A percentile compares a stretch with the other conserved stretches of the same genome.
These are phyloP conservation scores for Sporisorium reilianum DNA, from an alignment of 1,284 basidiomycete species.

Conservation along the genomic window DNA sequence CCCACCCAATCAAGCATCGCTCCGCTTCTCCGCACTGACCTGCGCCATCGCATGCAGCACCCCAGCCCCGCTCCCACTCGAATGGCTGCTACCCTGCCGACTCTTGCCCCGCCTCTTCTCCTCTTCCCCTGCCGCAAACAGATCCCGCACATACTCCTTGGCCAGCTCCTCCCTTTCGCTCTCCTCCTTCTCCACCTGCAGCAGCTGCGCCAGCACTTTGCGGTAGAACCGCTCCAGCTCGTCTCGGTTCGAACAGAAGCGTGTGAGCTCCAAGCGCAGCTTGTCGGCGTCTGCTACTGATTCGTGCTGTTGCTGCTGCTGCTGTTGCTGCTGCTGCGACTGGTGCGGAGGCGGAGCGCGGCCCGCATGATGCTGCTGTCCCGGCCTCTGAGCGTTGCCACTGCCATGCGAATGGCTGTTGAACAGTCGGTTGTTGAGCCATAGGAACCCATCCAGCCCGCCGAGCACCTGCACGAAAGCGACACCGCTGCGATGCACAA, in stretches of 20 bases:
- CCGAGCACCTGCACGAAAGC: conserved; percentile 68
- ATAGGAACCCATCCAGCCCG: conserved; percentile 63
- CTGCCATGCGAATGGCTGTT: conserved; percentile 44
- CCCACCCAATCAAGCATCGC: no score
- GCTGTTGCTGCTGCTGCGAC: background rate
- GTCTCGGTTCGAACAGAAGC: conserved; percentile 53
- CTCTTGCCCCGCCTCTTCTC: conserved; percentile 23
- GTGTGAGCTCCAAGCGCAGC: conserved; percentile 52
- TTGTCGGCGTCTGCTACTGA: conserved; percentile 49
- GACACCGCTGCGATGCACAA: conserved; percentile 65
- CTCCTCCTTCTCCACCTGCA: conserved; percentile 42
- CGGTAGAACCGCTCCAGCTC: conserved; percentile 59
- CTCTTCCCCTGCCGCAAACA: conserved; percentile 1
- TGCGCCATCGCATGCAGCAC: conserved; percentile 9
- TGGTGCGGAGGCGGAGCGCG: no score
- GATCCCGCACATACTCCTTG: conserved; percentile 16
- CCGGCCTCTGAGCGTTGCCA: background rate
- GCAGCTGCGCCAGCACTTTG: conserved; percentile 35
- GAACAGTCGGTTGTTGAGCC: conserved; percentile 67
- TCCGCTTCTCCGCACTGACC: background rate
- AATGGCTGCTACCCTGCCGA: conserved; percentile 19
- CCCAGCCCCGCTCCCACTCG: background rate
- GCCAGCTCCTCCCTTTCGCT: conserved; percentile 17
- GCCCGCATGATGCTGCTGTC: no score
- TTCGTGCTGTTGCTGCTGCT: background rate